Evolutionary conservation across 208 protist genomes (phyloP).

Genomic region (Porcisia deanei): DNA sequence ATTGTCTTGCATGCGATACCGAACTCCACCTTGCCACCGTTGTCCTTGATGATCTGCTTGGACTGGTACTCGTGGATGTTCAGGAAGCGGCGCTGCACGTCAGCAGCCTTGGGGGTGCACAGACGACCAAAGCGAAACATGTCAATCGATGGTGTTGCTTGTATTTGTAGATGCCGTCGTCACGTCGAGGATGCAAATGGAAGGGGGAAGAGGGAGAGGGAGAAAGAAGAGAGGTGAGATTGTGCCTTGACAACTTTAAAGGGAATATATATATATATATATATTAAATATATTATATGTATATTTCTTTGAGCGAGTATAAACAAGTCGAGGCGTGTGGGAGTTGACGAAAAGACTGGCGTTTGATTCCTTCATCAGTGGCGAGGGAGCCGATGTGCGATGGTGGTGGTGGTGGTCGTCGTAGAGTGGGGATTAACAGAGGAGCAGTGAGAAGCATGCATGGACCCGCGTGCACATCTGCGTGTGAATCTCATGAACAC

Average conservation of each 20-base stretch:
- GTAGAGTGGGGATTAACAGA: background rate
- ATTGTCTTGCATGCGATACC: constrained; percentile 86
- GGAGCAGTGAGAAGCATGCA: background rate
- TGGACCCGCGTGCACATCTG: background rate
- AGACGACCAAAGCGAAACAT: constrained; percentile 82
- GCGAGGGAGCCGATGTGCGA: background rate
- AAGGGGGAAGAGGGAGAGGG: background rate
- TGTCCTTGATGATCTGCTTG: constrained; percentile 91
- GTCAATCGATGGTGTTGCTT: background rate
- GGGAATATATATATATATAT: no score
- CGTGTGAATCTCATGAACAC: background rate
- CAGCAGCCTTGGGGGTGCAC: constrained; percentile 52
- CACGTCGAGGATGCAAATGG: background rate
- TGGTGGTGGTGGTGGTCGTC: background rate
- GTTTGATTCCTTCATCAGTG: constrained; percentile 1
- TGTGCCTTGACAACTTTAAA: no score
- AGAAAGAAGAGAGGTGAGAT: background rate
- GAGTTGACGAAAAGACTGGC: background rate
- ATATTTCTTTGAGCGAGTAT: background rate
- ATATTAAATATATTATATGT: no score
- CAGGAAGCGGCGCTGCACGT: constrained; percentile 83
- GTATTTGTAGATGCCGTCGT: background rate
- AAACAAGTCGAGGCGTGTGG: background rate
- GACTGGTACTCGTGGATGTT: constrained; percentile 95
- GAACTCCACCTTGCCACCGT: constrained; percentile 91